Conservation (phyloP, 1,284 basidiomycete genomes). For the Fomitiporia mediterranea region DNA sequence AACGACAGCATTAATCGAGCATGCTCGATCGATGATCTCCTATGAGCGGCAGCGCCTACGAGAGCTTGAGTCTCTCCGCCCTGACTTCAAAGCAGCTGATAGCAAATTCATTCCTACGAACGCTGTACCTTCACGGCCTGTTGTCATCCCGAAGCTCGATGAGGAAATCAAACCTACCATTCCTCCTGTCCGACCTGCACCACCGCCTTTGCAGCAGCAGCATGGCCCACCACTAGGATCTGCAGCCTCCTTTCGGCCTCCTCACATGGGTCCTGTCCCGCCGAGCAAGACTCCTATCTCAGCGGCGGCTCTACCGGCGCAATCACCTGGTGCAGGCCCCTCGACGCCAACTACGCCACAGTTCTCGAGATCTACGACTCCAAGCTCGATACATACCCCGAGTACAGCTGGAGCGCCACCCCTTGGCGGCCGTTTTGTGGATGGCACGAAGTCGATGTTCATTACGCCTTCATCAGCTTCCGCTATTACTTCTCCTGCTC, state of each 20-base stretch:
- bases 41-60: slow-evolving; percentile 85
- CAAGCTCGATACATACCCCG: slow-evolving; percentile 26
- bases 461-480: slow-evolving; percentile 39
- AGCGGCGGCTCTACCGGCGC: slow-evolving; percentile 31
- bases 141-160: slow-evolving; percentile 57
- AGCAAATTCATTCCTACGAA: slow-evolving; percentile 49
- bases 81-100: slow-evolving; percentile 66
- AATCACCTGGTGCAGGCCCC: slow-evolving; percentile 51
- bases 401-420: slow-evolving; percentile 40
- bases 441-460: slow-evolving; percentile 76
- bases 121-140: slow-evolving; percentile 53
- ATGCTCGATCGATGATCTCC: slow-evolving; percentile 84
- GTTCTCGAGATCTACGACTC: slow-evolving; percentile 11
- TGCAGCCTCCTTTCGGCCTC: slow-evolving; percentile 17
- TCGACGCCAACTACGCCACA: slow-evolving; percentile 28
- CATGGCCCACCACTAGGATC: slow-evolving; percentile 4
- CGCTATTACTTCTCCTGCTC: slow-evolving; percentile 33
- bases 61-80: slow-evolving; percentile 81
- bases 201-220: neutral
- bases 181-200: slow-evolving; percentile 13
- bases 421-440: slow-evolving; percentile 59
- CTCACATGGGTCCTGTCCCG: slow-evolving; percentile 5
- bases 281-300: slow-evolving; percentile 21
- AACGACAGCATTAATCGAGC: slow-evolving; percentile 81
- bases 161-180: slow-evolving; percentile 45